Conservation (phyloP, 2,329 filamentous ascomycete genomes). For the Sporothrix pseudoabietina region DNA sequence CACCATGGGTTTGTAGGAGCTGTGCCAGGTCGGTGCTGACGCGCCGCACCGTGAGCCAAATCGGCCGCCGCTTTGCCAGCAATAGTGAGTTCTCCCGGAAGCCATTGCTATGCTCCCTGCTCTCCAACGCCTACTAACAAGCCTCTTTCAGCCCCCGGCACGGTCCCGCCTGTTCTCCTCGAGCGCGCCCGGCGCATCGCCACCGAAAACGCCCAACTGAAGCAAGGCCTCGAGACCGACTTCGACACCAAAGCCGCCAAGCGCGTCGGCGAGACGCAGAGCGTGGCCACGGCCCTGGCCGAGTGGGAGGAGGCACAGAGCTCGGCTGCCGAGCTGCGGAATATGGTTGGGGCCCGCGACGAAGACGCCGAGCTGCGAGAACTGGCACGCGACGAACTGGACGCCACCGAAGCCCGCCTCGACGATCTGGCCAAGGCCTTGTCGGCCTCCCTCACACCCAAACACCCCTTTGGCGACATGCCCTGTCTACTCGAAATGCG, state of each 20-base stretch:
- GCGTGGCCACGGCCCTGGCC: slow-evolving; percentile 59
- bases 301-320: slow-evolving; percentile 60
- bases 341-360: slow-evolving; percentile 56
- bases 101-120: background rate
- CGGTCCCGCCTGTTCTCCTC: slow-evolving; percentile 58
- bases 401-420: slow-evolving; percentile 64
- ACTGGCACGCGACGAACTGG: slow-evolving; percentile 80
- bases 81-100: slow-evolving; percentile 44
- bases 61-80: slow-evolving; percentile 48
- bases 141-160: slow-evolving; percentile 24
- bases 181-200: slow-evolving; percentile 61
- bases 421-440: slow-evolving; percentile 66
- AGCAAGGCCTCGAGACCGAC: slow-evolving; percentile 51
- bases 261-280: slow-evolving; percentile 62
- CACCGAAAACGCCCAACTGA: slow-evolving; percentile 60
- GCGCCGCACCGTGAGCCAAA: slow-evolving; percentile 39
- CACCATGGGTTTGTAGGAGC: slow-evolving; percentile 57
- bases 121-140: background rate
- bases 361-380: slow-evolving; percentile 70
- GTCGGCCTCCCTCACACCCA: slow-evolving; percentile 77
- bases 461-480: slow-evolving; percentile 85
- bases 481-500: slow-evolving; percentile 91
- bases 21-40: slow-evolving; percentile 47
- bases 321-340: slow-evolving; percentile 56
- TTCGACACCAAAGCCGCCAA: slow-evolving; percentile 63